Conservation (phyloP, 2,329 filamentous ascomycete genomes). For the Drechslera avenae region DNA sequence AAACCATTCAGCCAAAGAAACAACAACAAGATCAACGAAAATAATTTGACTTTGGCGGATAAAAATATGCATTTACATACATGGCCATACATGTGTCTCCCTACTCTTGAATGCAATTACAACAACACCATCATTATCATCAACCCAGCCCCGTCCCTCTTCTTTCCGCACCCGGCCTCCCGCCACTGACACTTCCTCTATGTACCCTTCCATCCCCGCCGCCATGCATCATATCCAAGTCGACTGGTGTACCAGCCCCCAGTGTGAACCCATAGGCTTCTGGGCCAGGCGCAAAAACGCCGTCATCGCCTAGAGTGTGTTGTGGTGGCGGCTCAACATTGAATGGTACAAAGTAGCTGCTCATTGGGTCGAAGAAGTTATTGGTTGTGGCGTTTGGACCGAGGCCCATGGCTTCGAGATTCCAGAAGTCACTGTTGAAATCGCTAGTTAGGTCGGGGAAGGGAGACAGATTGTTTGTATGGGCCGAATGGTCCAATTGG, state of each 20-base stretch:
- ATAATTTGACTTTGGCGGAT: too few relatives aligned
- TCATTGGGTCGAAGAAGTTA: conserved; percentile 53
- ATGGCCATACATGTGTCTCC: too few relatives aligned
- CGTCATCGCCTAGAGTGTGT: conserved; percentile 45
- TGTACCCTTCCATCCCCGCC: neutral
- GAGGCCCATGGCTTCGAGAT: conserved; percentile 40
- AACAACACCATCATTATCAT: too few relatives aligned
- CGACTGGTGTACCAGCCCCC: conserved; percentile 15
- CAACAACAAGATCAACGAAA: too few relatives aligned
- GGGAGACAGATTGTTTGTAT: conserved; percentile 23
- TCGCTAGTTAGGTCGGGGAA: conserved; percentile 42
- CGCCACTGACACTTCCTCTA: conserved; percentile 6
- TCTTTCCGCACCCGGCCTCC: neutral
- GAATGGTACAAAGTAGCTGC: conserved; percentile 91
- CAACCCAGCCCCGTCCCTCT: conserved; percentile 13
- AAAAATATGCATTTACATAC: too few relatives aligned
- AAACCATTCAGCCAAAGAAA: too few relatives aligned
- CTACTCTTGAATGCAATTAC: too few relatives aligned
- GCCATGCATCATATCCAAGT: conserved; percentile 20
- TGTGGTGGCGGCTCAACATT: conserved; percentile 75
- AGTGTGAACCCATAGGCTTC: conserved; percentile 20
- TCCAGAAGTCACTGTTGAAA: conserved; percentile 43
- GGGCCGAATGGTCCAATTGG: conserved; percentile 30
- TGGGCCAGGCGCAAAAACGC: conserved; percentile 26
- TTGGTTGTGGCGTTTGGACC: conserved; percentile 20